Evolutionary conservation across 768 basidiomycete genomes (phyloP), one percentile per base, ranked within the genome.

Genomic region (Cystofilobasidium bisporidii): DNA sequence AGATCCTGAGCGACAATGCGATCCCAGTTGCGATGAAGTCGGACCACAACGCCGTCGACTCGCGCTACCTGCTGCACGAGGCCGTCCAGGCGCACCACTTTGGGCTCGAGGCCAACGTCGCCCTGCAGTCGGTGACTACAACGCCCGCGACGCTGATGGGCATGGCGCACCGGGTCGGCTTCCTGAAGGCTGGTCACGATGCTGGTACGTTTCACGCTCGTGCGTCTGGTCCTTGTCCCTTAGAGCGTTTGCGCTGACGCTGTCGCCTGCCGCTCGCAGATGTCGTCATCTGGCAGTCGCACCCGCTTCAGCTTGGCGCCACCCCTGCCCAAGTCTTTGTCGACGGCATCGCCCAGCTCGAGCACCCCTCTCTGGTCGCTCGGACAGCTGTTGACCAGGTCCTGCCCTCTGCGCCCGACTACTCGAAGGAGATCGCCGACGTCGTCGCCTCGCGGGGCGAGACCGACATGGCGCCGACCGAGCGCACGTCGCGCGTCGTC

Each of bases 251-350:
- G 88, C 11, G 72, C 87, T 3, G 26, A n/a, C 22, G 20, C 26
- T 30, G 10, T 28, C 28, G 26, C 41, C 48, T 33, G 9, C 45
- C 20, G 81, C 40, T 73, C 84, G 18, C 69, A 87, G 86, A 90
- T 77, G 55, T 89, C 60, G 85, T 89, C 14, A 72, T 89, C 3
- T 80, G 79, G 79, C 76, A 79, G 41, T 74, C 75, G 50, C 87
- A 89, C 75, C 89, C 89, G 1, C 80, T 91, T 15, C 79, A 83
- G 1, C 79, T 91, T 10, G 87, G 87, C 30, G 87, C 88, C 24
- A 85, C 88, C 0, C 89, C 88, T 9, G 80, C 82, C 63, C 88
- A 91, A 78, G 88, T 90, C 11, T 89, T 82, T 77, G 87, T 91
- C 69, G 90, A 93, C 72, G 90, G 90, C 3, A 86, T 91, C 58